These are phyloP conservation scores for Westerdykella aurantiaca DNA, from an alignment of 2,329 filamentous ascomycete species.

Conservation along the genomic window DNA sequence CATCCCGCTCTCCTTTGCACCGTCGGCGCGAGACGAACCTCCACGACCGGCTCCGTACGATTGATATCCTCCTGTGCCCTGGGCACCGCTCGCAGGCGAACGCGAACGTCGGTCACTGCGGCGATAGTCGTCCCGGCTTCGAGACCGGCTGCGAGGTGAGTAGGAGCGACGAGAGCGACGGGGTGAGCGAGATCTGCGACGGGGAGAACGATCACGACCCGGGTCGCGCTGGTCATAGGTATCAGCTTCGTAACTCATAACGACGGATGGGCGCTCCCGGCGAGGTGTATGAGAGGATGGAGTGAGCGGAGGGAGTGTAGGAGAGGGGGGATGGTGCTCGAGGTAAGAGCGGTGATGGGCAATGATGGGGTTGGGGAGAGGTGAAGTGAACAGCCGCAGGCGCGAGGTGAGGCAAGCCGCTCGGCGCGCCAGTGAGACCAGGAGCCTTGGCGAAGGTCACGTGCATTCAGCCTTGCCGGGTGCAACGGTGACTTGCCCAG, in stretches of 20 bases:
- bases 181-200: constrained; percentile 51
- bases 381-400: neutral
- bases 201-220: constrained; percentile 56
- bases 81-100: constrained; percentile 75
- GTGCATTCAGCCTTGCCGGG: neutral
- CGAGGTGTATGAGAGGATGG: constrained; percentile 48
- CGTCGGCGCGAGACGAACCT: constrained; percentile 61
- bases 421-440: neutral
- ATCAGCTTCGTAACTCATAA: constrained; percentile 37
- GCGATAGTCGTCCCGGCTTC: constrained; percentile 59
- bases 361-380: neutral
- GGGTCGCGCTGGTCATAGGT: constrained; percentile 32
- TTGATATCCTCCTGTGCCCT: constrained; percentile 62
- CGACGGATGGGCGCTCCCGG: neutral
- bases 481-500: neutral
- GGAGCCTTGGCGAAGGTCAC: neutral
- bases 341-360: neutral
- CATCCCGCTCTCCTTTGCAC: constrained; percentile 96
- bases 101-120: constrained; percentile 55
- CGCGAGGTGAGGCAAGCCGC: neutral
- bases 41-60: constrained; percentile 51
- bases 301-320: neutral
- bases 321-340: neutral
- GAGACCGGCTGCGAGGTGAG: constrained; percentile 64
- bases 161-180: constrained; percentile 55